Percentiles rank a stretch among this genome's conserved stretches.
phyloP scores from a whole-genome alignment of 2,329 filamentous ascomycete species.

The Knoxdaviesia capensis region DNA sequence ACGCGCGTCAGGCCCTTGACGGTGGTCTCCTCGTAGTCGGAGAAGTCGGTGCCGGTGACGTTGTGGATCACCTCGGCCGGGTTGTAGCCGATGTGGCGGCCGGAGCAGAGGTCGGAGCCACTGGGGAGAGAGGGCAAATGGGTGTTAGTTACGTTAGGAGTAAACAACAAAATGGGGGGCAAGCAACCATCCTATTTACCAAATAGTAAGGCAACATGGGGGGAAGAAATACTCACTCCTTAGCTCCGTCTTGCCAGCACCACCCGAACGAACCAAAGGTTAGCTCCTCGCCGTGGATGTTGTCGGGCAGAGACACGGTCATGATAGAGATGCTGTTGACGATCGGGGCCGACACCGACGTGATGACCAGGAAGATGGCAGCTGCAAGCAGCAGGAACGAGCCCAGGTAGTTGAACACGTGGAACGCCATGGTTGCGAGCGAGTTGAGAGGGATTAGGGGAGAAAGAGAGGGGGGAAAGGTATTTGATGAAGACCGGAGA shows the following conservation, averaged over 20 bases:
- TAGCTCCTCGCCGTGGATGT: conserved; percentile 15
- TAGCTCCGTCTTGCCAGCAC: conserved; percentile 17
- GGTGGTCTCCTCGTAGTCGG: conserved; percentile 20
- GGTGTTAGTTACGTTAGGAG: conserved; percentile 1
- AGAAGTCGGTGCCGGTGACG: conserved; percentile 19
- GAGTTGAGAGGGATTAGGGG: background rate
- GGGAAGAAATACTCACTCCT: conserved; percentile 8
- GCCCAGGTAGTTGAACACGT: conserved; percentile 35
- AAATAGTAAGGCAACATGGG: background rate
- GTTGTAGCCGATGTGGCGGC: conserved; percentile 31
- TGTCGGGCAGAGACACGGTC: conserved; percentile 24
- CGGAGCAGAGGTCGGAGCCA: conserved; percentile 25
- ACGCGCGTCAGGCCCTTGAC: conserved; percentile 30
- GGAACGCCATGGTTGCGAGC: conserved; percentile 21
- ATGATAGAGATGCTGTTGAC: conserved; percentile 32
- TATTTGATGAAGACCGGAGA: no score
- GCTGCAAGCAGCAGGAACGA: conserved; percentile 34
- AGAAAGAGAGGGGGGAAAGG: background rate
- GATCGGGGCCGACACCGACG: conserved; percentile 37
- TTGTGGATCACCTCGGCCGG: conserved; percentile 22
- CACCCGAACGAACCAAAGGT: conserved; percentile 42
- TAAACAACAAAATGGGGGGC: background rate
- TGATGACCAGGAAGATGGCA: conserved; percentile 34
- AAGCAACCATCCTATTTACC: background rate
- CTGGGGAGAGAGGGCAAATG: conserved; percentile 3